These are phyloP conservation scores for Neofusicoccum sp. DNA, from an alignment of 2,329 filamentous ascomycete genomes.

Conservation along the genomic window DNA sequence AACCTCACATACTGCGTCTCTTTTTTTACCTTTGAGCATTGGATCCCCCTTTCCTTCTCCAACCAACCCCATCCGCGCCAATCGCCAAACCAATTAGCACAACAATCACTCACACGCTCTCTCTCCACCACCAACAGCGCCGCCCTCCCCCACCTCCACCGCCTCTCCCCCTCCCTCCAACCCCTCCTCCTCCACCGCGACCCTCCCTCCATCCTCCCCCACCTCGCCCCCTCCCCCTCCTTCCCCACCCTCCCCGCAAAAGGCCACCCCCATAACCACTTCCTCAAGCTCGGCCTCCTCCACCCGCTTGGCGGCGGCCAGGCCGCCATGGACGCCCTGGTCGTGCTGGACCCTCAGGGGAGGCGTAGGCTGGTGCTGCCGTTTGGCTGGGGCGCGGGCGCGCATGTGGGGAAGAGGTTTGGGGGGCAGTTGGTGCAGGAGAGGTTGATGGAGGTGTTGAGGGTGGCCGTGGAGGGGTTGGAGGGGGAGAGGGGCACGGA, in stretches of 20 bases:
- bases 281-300: constrained; percentile 41
- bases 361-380: constrained; percentile 42
- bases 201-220: not conserved
- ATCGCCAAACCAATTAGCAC: no score
- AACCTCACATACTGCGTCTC: no score
- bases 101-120: no score
- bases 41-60: no score
- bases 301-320: constrained; percentile 47
- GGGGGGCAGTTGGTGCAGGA: constrained; percentile 31
- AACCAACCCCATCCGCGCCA: no score
- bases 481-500: not conserved
- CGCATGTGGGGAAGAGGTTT: constrained; percentile 30
- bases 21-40: no score
- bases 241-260: not conserved
- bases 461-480: not conserved
- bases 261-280: constrained; percentile 32
- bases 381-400: constrained; percentile 46
- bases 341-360: constrained; percentile 39
- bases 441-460: constrained; percentile 23
- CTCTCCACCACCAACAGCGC: not conserved
- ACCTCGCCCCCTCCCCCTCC: not conserved
- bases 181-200: constrained; percentile 10
- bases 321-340: constrained; percentile 44
- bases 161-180: not conserved
- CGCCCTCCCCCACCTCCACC: constrained; percentile 1